phyloP scores from a whole-genome alignment of 495 filamentous ascomycete genomes.

The Aspergillus campestris region DNA sequence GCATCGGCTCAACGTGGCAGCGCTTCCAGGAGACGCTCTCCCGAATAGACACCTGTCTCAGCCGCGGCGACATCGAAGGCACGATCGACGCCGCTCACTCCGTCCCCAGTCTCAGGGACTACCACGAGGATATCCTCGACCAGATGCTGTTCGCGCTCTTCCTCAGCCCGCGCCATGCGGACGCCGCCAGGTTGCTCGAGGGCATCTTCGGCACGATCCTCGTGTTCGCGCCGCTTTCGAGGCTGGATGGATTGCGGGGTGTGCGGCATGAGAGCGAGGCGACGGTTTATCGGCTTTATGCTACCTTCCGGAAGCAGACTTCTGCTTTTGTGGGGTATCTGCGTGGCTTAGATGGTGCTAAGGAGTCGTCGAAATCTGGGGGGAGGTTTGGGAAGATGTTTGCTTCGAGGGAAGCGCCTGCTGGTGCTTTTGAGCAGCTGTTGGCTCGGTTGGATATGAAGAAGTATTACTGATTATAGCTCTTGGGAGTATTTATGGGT shows the following conservation, averaged over 20 bases:
- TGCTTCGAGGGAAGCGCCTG: constrained; percentile 22
- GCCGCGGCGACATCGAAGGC: constrained; percentile 37
- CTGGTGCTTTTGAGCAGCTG: constrained; percentile 42
- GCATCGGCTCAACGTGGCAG: constrained; percentile 61
- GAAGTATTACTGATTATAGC: constrained; percentile 31
- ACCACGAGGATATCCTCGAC: constrained; percentile 72
- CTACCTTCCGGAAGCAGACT: constrained; percentile 55
- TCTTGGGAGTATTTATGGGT: not conserved
- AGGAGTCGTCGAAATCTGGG: constrained; percentile 27
- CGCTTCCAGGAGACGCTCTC: constrained; percentile 58
- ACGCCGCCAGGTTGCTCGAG: constrained; percentile 65
- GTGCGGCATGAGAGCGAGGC: constrained; percentile 32
- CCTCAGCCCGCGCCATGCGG: constrained; percentile 44
- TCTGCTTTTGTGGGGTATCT: constrained; percentile 49
- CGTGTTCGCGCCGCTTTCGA: constrained; percentile 50
- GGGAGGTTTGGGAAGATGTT: constrained; percentile 19
- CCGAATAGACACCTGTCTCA: constrained; percentile 50
- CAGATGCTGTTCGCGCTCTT: constrained; percentile 67
- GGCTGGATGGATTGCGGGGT: constrained; percentile 31
- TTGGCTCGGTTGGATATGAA: constrained; percentile 41
- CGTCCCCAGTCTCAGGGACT: constrained; percentile 55
- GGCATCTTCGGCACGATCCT: constrained; percentile 68
- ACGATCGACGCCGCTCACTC: constrained; percentile 45
- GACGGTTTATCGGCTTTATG: constrained; percentile 47
- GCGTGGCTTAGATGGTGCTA: constrained; percentile 40